Evolutionary conservation across 73 alveolate genomes (phyloP).

Genomic region (Tetrahymena thermophila): DNA sequence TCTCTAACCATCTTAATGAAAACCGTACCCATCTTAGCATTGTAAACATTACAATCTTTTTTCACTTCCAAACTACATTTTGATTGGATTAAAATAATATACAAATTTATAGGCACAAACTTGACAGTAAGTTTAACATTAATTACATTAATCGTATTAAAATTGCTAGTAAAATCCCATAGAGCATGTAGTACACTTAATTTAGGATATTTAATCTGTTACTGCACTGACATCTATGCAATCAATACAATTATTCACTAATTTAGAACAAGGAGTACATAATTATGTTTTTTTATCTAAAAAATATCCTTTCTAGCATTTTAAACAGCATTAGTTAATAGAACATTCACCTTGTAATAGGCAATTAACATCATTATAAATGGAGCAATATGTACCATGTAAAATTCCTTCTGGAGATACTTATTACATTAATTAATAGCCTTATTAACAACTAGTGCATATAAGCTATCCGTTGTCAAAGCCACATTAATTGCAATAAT

Average conservation of each 20-base stretch:
- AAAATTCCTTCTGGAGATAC: background rate
- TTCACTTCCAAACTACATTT: background rate
- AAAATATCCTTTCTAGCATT: background rate
- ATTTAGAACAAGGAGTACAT: background rate
- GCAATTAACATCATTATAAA: background rate
- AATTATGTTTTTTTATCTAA: background rate
- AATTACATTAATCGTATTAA: background rate
- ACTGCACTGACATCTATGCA: background rate
- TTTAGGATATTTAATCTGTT: background rate
- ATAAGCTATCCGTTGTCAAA: background rate
- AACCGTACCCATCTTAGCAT: background rate
- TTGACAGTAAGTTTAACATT: background rate
- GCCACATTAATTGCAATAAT: background rate
- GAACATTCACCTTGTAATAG: background rate
- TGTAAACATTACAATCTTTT: background rate
- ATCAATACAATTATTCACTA: background rate
- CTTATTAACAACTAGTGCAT: background rate
- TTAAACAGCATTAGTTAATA: background rate
- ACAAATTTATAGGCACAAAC: background rate
- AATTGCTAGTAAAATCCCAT: background rate
- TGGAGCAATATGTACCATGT: background rate
- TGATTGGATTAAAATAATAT: background rate
- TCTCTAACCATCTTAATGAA: background rate
- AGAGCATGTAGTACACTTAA: background rate
- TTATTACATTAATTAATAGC: background rate